phyloP scores from a whole-genome alignment of 1,284 basidiomycete genomes.

The Heterobasidion annosum region DNA sequence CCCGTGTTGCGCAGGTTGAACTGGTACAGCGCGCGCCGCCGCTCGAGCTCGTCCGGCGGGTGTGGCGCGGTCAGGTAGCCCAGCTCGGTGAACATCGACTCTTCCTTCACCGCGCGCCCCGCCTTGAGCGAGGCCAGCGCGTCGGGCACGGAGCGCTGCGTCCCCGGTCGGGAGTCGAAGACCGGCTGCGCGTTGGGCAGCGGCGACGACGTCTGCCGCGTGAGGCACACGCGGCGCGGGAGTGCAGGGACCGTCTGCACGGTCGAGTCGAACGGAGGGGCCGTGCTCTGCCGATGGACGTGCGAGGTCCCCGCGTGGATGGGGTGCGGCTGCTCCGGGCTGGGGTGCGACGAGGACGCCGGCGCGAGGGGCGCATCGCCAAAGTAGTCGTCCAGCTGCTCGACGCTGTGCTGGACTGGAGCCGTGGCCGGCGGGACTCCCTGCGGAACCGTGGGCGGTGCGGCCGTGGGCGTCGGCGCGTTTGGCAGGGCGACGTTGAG shows the following conservation, averaged over 20 bases:
- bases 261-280: conserved; percentile 7
- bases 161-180: conserved; percentile 28
- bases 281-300: conserved; percentile 1
- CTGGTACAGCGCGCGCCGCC: conserved; percentile 76
- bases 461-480: conserved; percentile 5
- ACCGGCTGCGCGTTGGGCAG: conserved; percentile 32
- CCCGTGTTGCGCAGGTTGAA: conserved; percentile 85
- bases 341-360: background rate
- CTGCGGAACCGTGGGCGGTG: background rate
- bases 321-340: background rate
- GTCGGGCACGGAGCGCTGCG: conserved; percentile 30
- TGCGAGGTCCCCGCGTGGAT: background rate
- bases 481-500: background rate
- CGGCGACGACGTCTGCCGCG: conserved; percentile 53
- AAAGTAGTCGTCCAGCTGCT: conserved; percentile 22
- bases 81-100: conserved; percentile 47
- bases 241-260: conserved; percentile 31
- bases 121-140: conserved; percentile 22
- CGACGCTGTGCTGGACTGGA: conserved; percentile 13
- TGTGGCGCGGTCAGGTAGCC: conserved; percentile 76
- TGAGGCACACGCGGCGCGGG: conserved; percentile 41
- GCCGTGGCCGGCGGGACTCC: conserved; percentile 18
- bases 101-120: conserved; percentile 49
- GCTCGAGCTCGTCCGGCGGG: conserved; percentile 73
- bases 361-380: conserved; percentile 7